Conservation (phyloP, 805 yeast genomes). For the Pichia nakasei region DNA sequence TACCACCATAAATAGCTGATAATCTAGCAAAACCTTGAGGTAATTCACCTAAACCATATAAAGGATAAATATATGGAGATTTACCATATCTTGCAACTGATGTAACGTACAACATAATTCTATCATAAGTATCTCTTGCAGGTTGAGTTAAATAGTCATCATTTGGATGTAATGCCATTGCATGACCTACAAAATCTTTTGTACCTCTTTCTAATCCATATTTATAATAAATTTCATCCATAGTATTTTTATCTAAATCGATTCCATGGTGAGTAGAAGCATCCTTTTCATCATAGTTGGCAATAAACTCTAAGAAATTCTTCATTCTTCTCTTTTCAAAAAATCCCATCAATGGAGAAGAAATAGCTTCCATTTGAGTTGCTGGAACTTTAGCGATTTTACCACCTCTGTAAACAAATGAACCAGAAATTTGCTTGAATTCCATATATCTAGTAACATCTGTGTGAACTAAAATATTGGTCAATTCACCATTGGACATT, state of each 20-base stretch:
- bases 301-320: constrained; percentile 81
- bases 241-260: constrained; percentile 77
- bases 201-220: constrained; percentile 90
- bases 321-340: constrained; percentile 95
- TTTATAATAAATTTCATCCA: constrained; percentile 83
- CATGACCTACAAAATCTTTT: constrained; percentile 94
- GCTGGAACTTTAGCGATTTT: constrained; percentile 93
- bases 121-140: constrained; percentile 83
- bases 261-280: constrained; percentile 76
- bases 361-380: constrained; percentile 82
- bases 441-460: constrained; percentile 94
- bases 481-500: constrained; percentile 96
- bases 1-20: constrained; percentile 96
- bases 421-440: constrained; percentile 93
- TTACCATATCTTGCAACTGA: constrained; percentile 93
- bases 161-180: constrained; percentile 95
- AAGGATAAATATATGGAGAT: constrained; percentile 91
- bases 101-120: constrained; percentile 76
- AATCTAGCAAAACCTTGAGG: constrained; percentile 99
- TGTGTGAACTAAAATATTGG: constrained; percentile 90
- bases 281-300: constrained; percentile 71
- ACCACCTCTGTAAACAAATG: constrained; percentile 86
- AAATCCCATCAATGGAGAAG: constrained; percentile 88
- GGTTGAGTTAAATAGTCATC: constrained; percentile 85
- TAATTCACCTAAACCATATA: constrained; percentile 93